phyloP scores from a whole-genome alignment of 179 eudicot genomes.

The Gypsophila paniculata region DNA sequence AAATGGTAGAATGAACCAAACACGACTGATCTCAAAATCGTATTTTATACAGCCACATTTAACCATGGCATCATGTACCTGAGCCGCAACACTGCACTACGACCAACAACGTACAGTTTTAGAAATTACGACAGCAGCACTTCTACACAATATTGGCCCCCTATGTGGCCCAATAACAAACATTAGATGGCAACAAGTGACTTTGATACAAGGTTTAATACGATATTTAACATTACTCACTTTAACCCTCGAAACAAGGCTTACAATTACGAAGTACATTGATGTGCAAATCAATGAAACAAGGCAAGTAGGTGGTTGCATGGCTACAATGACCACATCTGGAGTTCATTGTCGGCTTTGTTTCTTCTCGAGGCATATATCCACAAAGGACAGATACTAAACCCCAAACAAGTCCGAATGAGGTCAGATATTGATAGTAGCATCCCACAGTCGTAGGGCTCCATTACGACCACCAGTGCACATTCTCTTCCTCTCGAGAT shows the following conservation, averaged over 20 bases:
- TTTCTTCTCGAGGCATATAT: neutral
- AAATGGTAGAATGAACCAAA: no score
- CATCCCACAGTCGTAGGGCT: slow-evolving; percentile 87
- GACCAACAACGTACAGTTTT: neutral
- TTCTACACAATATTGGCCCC: neutral
- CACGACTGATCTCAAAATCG: no score
- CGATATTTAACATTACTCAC: neutral
- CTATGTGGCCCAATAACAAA: no score
- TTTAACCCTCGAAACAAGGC: neutral
- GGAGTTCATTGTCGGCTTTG: neutral
- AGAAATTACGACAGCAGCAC: neutral
- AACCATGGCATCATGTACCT: no score
- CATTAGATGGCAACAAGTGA: neutral
- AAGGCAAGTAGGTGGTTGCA: no score
- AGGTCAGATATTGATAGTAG: slow-evolving; percentile 75
- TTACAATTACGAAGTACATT: neutral
- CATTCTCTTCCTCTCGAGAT: slow-evolving; percentile 93
- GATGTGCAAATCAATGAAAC: neutral
- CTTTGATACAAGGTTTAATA: neutral
- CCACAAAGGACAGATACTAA: neutral
- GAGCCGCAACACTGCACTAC: neutral
- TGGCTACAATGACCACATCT: neutral
- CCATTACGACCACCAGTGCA: slow-evolving; percentile 96
- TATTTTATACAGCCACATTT: no score
- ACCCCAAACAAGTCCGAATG: neutral